These are phyloP conservation scores for Solanum gandarillasii DNA, from an alignment of 257 asterid species.

Conservation along the genomic window DNA sequence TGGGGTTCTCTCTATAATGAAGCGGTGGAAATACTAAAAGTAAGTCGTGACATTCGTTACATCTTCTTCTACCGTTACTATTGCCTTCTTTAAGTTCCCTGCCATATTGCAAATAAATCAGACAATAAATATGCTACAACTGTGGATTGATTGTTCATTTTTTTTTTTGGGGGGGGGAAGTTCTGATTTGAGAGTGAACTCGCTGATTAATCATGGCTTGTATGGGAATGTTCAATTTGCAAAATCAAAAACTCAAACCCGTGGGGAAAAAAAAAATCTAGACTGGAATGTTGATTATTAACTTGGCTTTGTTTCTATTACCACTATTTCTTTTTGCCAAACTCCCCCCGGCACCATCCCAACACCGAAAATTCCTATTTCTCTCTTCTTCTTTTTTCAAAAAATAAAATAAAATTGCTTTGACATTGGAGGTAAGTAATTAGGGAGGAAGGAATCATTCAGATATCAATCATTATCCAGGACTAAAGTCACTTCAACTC, in stretches of 20 bases:
- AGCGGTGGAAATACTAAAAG: slow-evolving; percentile 60
- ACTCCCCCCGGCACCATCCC: not conserved
- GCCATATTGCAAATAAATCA: not conserved
- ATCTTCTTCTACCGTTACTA: not conserved
- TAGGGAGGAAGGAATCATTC: not conserved
- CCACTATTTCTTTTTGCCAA: not conserved
- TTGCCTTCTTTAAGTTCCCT: not conserved
- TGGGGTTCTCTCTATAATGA: slow-evolving; percentile 85
- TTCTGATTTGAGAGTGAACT: not conserved
- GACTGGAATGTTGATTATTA: not conserved
- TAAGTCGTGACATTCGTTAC: slow-evolving; percentile 12
- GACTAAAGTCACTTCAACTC: not conserved
- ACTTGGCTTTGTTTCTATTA: not conserved
- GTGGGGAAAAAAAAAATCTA: not conserved
- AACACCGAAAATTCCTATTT: not conserved
- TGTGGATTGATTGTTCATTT: not conserved
- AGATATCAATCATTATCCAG: not conserved
- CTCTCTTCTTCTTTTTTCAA: not conserved
- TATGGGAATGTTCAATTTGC: not conserved
- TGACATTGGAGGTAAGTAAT: not conserved
- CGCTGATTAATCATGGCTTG: not conserved
- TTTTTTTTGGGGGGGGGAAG: not conserved
- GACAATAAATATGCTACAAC: not conserved
- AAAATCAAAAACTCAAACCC: not conserved
- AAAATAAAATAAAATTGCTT: not conserved